Percentiles rank a stretch among this genome's conserved stretches.
Conservation (phyloP, 495 filamentous ascomycete genomes). For the Acidiella bohemica region DNA sequence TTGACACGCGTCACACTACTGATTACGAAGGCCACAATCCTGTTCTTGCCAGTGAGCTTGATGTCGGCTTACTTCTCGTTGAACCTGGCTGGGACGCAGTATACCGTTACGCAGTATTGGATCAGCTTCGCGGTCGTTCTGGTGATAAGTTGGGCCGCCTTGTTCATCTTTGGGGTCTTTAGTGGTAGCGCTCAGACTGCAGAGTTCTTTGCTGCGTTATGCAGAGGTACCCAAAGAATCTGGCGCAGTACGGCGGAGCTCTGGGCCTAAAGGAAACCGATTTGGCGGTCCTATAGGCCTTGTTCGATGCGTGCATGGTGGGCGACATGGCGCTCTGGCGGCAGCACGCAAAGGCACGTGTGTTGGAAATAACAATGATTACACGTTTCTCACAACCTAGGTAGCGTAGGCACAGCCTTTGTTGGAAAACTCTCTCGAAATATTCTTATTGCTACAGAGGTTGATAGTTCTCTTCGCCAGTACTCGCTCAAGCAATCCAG, state of each 20-base stretch:
- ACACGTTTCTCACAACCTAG: too few relatives aligned
- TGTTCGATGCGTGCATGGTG: too few relatives aligned
- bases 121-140: slow-evolving; percentile 55
- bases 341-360: too few relatives aligned
- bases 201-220: slow-evolving; percentile 6
- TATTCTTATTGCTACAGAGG: too few relatives aligned
- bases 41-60: slow-evolving; percentile 73
- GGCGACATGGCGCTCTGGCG: too few relatives aligned
- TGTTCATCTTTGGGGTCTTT: slow-evolving; percentile 43
- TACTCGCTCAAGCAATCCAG: slow-evolving; percentile 25
- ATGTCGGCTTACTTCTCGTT: slow-evolving; percentile 78
- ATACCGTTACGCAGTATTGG: slow-evolving; percentile 57
- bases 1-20: slow-evolving; percentile 69
- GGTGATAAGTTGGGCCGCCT: slow-evolving; percentile 43
- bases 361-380: too few relatives aligned
- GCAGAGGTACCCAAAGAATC: not conserved
- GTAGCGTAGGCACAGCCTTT: too few relatives aligned
- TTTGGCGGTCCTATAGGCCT: too few relatives aligned
- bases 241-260: too few relatives aligned
- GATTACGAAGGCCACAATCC: slow-evolving; percentile 68
- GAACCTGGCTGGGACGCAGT: slow-evolving; percentile 49
- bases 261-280: too few relatives aligned
- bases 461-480: too few relatives aligned
- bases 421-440: too few relatives aligned
- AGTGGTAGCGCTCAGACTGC: slow-evolving; percentile 37